These are phyloP conservation scores for Xylariales sp. DNA, from an alignment of 2,329 filamentous ascomycete species.

Conservation along the genomic window DNA sequence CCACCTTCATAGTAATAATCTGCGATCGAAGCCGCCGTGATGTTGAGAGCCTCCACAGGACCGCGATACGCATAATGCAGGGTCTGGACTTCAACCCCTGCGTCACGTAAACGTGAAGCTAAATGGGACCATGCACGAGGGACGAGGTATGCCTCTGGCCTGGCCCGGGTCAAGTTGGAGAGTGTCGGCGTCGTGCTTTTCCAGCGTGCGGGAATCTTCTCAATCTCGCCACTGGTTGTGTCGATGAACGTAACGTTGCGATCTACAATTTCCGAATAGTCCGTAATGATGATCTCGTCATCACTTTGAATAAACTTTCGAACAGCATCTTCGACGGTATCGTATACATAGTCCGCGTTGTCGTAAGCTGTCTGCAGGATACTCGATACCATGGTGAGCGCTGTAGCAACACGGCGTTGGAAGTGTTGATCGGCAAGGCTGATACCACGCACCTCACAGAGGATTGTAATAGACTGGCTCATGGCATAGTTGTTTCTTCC, in stretches of 20 bases:
- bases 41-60: slow-evolving; percentile 16
- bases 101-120: slow-evolving; percentile 16
- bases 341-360: slow-evolving; percentile 17
- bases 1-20: slow-evolving; percentile 20
- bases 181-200: slow-evolving; percentile 19
- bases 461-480: slow-evolving; percentile 20
- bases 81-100: slow-evolving; percentile 18
- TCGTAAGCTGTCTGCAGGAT: slow-evolving; percentile 21
- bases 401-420: slow-evolving; percentile 21
- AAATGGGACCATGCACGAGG: slow-evolving; percentile 20
- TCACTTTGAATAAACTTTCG: slow-evolving; percentile 17
- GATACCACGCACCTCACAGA: slow-evolving; percentile 22
- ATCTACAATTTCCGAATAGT: slow-evolving; percentile 15
- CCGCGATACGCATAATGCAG: slow-evolving; percentile 18
- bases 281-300: slow-evolving; percentile 22
- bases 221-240: slow-evolving; percentile 15
- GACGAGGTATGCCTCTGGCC: slow-evolving; percentile 22
- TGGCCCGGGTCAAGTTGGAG: slow-evolving; percentile 18
- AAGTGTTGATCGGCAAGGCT: slow-evolving; percentile 23
- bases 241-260: slow-evolving; percentile 22
- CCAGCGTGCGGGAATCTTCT: slow-evolving; percentile 18
- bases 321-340: slow-evolving; percentile 18
- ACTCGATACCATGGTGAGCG: slow-evolving; percentile 20
- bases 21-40: slow-evolving; percentile 15
- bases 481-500: slow-evolving; percentile 20